These are phyloP conservation scores for Taiwanofungus camphoratus DNA, from an alignment of 1,284 basidiomycete species.

Conservation along the genomic window DNA sequence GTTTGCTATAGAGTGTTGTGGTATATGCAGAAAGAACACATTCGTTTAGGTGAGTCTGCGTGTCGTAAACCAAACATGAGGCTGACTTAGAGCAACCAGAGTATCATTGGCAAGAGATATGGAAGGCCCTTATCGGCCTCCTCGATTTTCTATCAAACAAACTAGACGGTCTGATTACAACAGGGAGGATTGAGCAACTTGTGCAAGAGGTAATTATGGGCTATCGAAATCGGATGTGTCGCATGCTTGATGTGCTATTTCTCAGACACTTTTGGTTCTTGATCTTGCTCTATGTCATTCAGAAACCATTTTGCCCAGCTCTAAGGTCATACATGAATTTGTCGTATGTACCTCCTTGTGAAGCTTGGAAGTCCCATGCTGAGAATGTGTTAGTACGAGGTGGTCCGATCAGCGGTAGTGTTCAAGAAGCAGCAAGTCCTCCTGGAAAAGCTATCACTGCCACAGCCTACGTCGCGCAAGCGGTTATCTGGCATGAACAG, in stretches of 20 bases:
- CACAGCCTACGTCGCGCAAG: slow-evolving; percentile 16
- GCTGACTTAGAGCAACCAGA: slow-evolving; percentile 30
- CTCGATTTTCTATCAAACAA: slow-evolving; percentile 50
- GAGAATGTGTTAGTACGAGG: slow-evolving; percentile 46
- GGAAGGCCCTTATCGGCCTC: slow-evolving; percentile 48
- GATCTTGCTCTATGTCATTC: slow-evolving; percentile 43
- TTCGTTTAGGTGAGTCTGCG: slow-evolving; percentile 42
- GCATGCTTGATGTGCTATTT: background rate
- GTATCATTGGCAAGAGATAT: slow-evolving; percentile 60
- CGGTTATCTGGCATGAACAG: slow-evolving; percentile 6
- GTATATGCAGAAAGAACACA: slow-evolving; percentile 45
- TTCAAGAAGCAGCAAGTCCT: slow-evolving; percentile 42
- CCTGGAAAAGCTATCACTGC: slow-evolving; percentile 35
- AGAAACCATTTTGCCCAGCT: slow-evolving; percentile 45
- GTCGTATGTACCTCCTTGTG: slow-evolving; percentile 39
- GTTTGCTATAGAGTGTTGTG: slow-evolving; percentile 48
- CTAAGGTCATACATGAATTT: slow-evolving; percentile 49
- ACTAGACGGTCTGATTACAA: slow-evolving; percentile 42
- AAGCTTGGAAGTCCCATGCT: background rate
- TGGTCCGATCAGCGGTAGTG: slow-evolving; percentile 46
- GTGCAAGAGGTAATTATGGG: slow-evolving; percentile 40
- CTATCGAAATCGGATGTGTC: background rate
- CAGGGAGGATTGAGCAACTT: slow-evolving; percentile 44
- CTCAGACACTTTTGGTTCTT: slow-evolving; percentile 36
- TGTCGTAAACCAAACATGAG: background rate